A percentile compares a stretch with the other conserved stretches of the same genome.
Conservation (phyloP, 1,139 yeast genomes). For the Barnettozyma hawaiiensis region DNA sequence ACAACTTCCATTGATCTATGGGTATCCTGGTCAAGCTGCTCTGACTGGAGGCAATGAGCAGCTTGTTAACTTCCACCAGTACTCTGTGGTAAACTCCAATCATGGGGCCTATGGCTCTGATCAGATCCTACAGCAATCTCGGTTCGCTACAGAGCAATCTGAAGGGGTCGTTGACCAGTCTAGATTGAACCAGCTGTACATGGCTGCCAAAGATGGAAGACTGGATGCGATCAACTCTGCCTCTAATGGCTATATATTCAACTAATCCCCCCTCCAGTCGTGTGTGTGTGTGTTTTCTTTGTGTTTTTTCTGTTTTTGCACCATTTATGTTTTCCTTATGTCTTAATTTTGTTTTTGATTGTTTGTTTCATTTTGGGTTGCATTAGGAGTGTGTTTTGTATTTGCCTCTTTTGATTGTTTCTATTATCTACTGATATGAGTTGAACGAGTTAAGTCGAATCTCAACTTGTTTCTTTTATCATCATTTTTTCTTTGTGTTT, state of each 20-base stretch:
- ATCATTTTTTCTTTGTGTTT: not conserved
- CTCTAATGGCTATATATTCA: slow-evolving; percentile 33
- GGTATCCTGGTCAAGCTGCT: slow-evolving; percentile 15
- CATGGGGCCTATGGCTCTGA: slow-evolving; percentile 14
- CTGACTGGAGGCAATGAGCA: slow-evolving; percentile 4
- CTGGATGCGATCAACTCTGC: slow-evolving; percentile 42
- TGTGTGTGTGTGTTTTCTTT: not conserved
- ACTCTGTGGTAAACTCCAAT: slow-evolving; percentile 5
- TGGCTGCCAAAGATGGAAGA: slow-evolving; percentile 45
- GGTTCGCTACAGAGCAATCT: slow-evolving; percentile 15
- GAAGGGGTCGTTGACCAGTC: slow-evolving; percentile 25
- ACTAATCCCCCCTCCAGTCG: slow-evolving; percentile 8
- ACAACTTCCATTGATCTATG: slow-evolving; percentile 22
- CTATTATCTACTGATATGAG: not conserved
- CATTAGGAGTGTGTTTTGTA: slow-evolving; percentile 3
- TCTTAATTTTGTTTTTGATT: not conserved
- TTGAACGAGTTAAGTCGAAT: not conserved
- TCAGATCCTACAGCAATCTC: slow-evolving; percentile 12
- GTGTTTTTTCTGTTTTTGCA: no score
- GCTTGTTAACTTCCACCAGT: slow-evolving; percentile 3
- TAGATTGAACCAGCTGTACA: slow-evolving; percentile 41
- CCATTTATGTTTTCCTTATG: not conserved
- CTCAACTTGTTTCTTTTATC: not conserved
- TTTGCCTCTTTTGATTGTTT: slow-evolving; percentile 1
- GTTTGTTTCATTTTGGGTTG: slow-evolving; percentile 2